Evolutionary conservation across 208 protist genomes (phyloP).

Genomic region (Leishmania tropica): DNA sequence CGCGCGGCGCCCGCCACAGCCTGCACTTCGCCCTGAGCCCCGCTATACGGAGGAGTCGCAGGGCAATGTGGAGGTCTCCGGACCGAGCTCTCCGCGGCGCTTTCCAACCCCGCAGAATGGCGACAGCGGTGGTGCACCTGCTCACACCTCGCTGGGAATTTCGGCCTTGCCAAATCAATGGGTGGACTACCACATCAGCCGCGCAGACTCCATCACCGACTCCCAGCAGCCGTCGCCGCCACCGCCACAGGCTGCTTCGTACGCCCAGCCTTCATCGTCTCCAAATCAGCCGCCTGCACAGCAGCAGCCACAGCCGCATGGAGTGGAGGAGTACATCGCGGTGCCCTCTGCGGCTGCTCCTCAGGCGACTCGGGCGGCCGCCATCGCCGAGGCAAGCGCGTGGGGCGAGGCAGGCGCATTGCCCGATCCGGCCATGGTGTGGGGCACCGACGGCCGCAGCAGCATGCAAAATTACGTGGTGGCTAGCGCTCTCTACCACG

Average conservation of each 20-base stretch:
- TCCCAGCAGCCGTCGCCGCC: neutral
- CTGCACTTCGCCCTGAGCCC: neutral
- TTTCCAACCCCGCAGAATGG: neutral
- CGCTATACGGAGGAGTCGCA: neutral
- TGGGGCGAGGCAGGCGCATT: constrained; percentile 41
- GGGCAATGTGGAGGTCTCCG: neutral
- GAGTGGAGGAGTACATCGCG: constrained; percentile 39
- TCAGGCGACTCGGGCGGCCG: constrained; percentile 36
- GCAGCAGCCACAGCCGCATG: neutral
- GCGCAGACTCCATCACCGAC: neutral
- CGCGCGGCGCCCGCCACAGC: neutral
- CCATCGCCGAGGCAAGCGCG: constrained; percentile 34
- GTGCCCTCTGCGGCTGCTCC: constrained; percentile 45
- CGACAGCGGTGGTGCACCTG: neutral
- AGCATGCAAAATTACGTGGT: constrained; percentile 82
- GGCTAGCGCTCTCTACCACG: constrained; percentile 81
- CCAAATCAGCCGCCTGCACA: neutral
- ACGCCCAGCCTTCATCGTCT: neutral
- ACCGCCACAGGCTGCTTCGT: neutral
- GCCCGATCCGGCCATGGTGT: constrained; percentile 88
- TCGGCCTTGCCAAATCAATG: neutral
- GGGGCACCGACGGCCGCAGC: constrained; percentile 73
- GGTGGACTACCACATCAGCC: constrained; percentile 9
- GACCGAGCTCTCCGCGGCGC: neutral
- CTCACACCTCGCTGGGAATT: neutral